Conservation (phyloP, 164 flowering plant genomes). For the Umbilicus rupestris region DNA sequence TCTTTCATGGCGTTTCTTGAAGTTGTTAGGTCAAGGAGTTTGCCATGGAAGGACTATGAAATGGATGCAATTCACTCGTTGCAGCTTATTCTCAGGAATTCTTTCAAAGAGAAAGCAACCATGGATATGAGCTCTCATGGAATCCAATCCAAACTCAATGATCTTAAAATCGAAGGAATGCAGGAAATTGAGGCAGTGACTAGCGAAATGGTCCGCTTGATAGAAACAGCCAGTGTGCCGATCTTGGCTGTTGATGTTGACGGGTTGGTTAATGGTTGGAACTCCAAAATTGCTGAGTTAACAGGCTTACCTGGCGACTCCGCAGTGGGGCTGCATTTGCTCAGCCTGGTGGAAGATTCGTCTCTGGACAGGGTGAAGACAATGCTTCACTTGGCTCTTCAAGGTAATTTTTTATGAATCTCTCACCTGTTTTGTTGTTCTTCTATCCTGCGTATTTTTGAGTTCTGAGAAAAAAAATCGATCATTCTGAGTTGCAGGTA, state of each 20-base stretch:
- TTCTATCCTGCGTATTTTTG: neutral
- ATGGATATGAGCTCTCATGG: slow-evolving; percentile 24
- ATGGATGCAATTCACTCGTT: slow-evolving; percentile 97
- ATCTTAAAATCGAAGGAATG: slow-evolving; percentile 68
- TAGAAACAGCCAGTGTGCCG: slow-evolving; percentile 90
- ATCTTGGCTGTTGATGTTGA: slow-evolving; percentile 77
- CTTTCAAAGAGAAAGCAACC: slow-evolving; percentile 44
- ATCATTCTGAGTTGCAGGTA: slow-evolving; percentile 34
- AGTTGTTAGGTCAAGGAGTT: slow-evolving; percentile 77
- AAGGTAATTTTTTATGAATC: slow-evolving; percentile 38
- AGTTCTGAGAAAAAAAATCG: neutral
- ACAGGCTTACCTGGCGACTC: slow-evolving; percentile 70
- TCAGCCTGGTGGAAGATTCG: slow-evolving; percentile 73
- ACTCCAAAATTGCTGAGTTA: slow-evolving; percentile 72
- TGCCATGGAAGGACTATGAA: slow-evolving; percentile 90
- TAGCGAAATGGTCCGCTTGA: slow-evolving; percentile 85
- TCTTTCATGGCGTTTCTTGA: slow-evolving; percentile 95
- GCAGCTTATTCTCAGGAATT: slow-evolving; percentile 82
- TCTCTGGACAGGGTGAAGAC: slow-evolving; percentile 47
- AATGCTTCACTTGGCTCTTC: slow-evolving; percentile 68
- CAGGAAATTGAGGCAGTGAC: slow-evolving; percentile 91
- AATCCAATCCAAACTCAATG: slow-evolving; percentile 49
- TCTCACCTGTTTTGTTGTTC: neutral
- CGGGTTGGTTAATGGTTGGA: slow-evolving; percentile 91
- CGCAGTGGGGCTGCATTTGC: slow-evolving; percentile 79